A percentile compares a stretch with the other conserved stretches of the same genome.
Conservation (phyloP, 768 basidiomycete species). For the Boletellus ananas region DNA sequence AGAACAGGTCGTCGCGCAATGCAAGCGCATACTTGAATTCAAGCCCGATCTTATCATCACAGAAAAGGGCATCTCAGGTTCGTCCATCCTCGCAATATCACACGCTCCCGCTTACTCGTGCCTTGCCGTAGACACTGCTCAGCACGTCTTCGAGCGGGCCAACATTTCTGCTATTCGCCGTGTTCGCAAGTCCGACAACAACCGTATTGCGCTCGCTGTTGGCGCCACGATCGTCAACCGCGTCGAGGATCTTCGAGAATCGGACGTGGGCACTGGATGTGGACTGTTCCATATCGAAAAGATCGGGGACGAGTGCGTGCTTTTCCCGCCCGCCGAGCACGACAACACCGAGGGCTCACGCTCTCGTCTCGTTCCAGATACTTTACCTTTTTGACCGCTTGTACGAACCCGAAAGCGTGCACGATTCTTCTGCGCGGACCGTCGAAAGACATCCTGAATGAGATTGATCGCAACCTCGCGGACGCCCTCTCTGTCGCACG, state of each 20-base stretch:
- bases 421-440: constrained; percentile 97
- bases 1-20: constrained; percentile 89
- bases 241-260: constrained; percentile 88
- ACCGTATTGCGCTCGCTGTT: constrained; percentile 92
- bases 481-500: constrained; percentile 98
- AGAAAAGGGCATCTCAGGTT: constrained; percentile 96
- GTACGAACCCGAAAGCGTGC: constrained; percentile 89
- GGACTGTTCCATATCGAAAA: constrained; percentile 97
- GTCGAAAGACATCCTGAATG: constrained; percentile 96
- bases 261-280: constrained; percentile 89
- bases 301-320: constrained; percentile 83
- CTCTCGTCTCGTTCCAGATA: constrained; percentile 52
- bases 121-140: constrained; percentile 70
- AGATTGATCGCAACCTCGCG: constrained; percentile 95
- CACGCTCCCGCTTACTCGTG: neutral
- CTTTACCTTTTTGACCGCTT: constrained; percentile 96
- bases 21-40: constrained; percentile 82
- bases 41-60: constrained; percentile 95
- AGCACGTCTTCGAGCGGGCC: constrained; percentile 82
- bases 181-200: constrained; percentile 99
- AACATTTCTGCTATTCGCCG: constrained; percentile 92
- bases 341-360: neutral
- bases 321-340: neutral
- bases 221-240: constrained; percentile 98
- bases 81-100: constrained; percentile 20